A percentile compares a stretch with the other conserved stretches of the same genome.
Evolutionary conservation across 148 eudicot genomes (phyloP).

Genomic region (Chenopodium berlandieri): DNA sequence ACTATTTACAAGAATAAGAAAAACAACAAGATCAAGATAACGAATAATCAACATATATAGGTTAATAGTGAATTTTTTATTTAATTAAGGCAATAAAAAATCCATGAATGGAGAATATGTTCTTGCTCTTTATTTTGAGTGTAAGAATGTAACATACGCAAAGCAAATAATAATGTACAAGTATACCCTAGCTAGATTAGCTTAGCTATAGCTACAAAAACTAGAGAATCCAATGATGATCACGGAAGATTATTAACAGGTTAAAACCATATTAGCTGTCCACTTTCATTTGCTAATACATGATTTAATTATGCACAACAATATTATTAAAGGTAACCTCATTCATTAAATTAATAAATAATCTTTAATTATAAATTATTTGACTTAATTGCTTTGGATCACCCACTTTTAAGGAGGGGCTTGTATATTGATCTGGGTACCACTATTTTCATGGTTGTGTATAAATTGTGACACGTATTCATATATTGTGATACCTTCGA

Average conservation of each 20-base stretch:
- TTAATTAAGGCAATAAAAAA: background rate
- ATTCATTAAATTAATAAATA: background rate
- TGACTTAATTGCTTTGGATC: slow-evolving; percentile 15
- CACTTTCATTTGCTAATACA: background rate
- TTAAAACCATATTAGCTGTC: background rate
- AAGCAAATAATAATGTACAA: background rate
- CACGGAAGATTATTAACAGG: background rate
- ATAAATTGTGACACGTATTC: slow-evolving; percentile 7
- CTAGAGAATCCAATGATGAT: slow-evolving; percentile 24
- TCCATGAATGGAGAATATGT: background rate
- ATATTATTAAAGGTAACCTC: background rate
- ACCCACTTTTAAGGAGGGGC: slow-evolving; percentile 8
- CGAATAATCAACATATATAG: no score
- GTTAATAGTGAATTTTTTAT: background rate
- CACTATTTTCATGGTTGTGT: slow-evolving; percentile 3
- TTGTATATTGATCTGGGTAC: background rate
- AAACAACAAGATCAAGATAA: no score
- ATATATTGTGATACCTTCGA: background rate
- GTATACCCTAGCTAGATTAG: no score
- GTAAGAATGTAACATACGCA: background rate
- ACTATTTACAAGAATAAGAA: no score
- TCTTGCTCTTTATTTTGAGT: background rate
- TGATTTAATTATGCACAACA: background rate
- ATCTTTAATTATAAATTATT: slow-evolving; percentile 14
- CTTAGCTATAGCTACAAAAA: background rate